These are phyloP conservation scores for Magnaporthiopsis incrustans DNA, from an alignment of 2,329 filamentous ascomycete genomes.

Conservation along the genomic window DNA sequence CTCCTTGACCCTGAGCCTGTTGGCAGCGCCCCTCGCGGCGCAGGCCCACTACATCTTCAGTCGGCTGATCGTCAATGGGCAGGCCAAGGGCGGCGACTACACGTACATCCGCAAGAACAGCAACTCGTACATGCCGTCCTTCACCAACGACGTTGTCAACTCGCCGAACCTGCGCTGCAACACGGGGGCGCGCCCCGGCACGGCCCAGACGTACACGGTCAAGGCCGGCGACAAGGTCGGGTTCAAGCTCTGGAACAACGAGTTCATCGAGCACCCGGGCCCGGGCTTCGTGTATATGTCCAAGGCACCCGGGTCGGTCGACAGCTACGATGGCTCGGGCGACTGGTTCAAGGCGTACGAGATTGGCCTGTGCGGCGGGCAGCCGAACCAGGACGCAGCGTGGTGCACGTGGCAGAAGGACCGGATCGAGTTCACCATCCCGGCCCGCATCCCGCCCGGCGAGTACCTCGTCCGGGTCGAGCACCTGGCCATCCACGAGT, in stretches of 20 bases:
- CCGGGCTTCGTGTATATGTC: slow-evolving; percentile 34
- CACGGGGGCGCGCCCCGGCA: slow-evolving; percentile 26
- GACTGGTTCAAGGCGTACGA: slow-evolving; percentile 25
- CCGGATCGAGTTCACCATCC: slow-evolving; percentile 25
- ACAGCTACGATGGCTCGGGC: slow-evolving; percentile 17
- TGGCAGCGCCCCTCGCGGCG: slow-evolving; percentile 12
- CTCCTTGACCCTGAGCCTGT: slow-evolving; percentile 10
- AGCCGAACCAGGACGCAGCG: slow-evolving; percentile 12
- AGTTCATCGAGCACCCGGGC: slow-evolving; percentile 38
- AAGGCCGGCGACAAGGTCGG: slow-evolving; percentile 40
- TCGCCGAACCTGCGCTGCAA: slow-evolving; percentile 34
- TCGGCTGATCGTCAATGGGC: slow-evolving; percentile 34
- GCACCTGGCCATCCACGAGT: slow-evolving; percentile 38
- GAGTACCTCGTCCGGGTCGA: slow-evolving; percentile 37
- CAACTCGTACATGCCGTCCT: slow-evolving; percentile 30
- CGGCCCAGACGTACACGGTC: slow-evolving; percentile 34
- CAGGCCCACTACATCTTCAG: slow-evolving; percentile 28
- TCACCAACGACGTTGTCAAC: slow-evolving; percentile 24
- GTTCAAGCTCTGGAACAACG: slow-evolving; percentile 41
- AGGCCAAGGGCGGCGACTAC: slow-evolving; percentile 31
- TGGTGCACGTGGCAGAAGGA: slow-evolving; percentile 22
- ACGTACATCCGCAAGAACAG: slow-evolving; percentile 38
- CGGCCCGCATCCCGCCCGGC: slow-evolving; percentile 28
- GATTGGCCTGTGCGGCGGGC: slow-evolving; percentile 17
- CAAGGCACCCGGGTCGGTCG: slow-evolving; percentile 26